Evolutionary conservation across 305 asterid species (phyloP).

Genomic region (Solanum hybrid): DNA sequence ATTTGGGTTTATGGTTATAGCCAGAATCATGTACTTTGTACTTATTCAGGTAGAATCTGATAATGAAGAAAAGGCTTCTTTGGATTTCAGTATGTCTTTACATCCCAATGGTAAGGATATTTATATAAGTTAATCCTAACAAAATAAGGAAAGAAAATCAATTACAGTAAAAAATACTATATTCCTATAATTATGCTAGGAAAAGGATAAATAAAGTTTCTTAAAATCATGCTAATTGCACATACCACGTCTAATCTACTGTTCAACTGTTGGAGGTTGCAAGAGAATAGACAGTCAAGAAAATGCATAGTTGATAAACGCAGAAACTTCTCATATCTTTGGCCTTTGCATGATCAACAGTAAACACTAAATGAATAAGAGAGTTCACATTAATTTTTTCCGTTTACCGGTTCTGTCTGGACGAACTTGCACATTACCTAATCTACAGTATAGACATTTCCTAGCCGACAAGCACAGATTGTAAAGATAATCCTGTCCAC

Average conservation of each 20-base stretch:
- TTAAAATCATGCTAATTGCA: not conserved
- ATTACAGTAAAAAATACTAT: not conserved
- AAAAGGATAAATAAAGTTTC: not conserved
- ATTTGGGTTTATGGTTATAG: not conserved
- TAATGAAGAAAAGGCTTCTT: not conserved
- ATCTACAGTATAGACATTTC: not conserved
- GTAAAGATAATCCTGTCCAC: not conserved
- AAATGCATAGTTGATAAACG: not conserved
- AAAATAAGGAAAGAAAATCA: not conserved
- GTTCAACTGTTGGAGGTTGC: too few species aligned
- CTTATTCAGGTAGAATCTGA: not conserved
- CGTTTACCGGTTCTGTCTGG: not conserved
- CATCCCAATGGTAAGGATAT: not conserved
- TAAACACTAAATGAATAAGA: not conserved
- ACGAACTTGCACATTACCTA: not conserved
- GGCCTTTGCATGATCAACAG: not conserved
- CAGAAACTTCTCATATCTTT: not conserved
- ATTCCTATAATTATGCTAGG: not conserved
- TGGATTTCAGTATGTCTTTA: not conserved
- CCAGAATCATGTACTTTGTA: not conserved
- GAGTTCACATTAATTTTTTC: not conserved
- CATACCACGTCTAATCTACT: too few species aligned
- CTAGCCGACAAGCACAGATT: not conserved
- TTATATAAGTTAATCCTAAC: not conserved
- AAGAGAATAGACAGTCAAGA: too few species aligned